A percentile compares a stretch with the other conserved stretches of the same genome.
Evolutionary conservation across 1,284 basidiomycete species (phyloP).

Genomic region (Apiotrichum montevideense): DNA sequence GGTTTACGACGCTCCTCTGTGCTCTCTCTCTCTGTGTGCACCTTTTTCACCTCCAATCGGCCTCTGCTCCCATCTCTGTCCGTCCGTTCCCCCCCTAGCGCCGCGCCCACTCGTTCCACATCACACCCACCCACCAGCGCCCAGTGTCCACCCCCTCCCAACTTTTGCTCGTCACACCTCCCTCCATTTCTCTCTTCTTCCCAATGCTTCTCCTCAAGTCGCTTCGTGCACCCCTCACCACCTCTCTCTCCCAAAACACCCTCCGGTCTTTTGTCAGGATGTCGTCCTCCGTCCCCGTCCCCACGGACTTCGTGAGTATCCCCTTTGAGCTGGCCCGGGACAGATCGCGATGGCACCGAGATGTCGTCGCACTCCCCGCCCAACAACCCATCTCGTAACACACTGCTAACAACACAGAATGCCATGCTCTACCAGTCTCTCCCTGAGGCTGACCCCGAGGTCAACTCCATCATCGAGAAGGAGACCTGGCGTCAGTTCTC

Average conservation of each 20-base stretch:
- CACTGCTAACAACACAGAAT: slow-evolving; percentile 58
- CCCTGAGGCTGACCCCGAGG: slow-evolving; percentile 84
- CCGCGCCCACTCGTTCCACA: not conserved
- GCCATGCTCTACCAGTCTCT: slow-evolving; percentile 81
- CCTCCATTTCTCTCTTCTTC: slow-evolving; percentile 7
- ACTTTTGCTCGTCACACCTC: slow-evolving; percentile 12
- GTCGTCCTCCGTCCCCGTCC: slow-evolving; percentile 48
- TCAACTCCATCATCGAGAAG: slow-evolving; percentile 96
- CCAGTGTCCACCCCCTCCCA: slow-evolving; percentile 4
- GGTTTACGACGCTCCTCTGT: no score
- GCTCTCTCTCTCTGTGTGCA: no score
- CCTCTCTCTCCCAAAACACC: slow-evolving; percentile 19
- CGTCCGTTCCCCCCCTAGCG: no score
- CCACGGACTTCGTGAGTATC: slow-evolving; percentile 49
- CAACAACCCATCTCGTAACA: slow-evolving; percentile 19
- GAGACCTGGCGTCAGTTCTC: slow-evolving; percentile 98
- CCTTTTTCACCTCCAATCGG: no score
- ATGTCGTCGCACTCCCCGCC: no score
- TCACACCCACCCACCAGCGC: not conserved
- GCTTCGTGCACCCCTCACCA: slow-evolving; percentile 19
- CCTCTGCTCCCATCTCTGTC: no score
- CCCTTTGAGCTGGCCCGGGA: not conserved
- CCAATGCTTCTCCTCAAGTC: slow-evolving; percentile 22
- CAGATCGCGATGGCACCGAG: no score
- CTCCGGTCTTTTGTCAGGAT: slow-evolving; percentile 36